Evolutionary conservation across 2,329 filamentous ascomycete genomes (phyloP), one percentile per base, ranked within the genome.

Genomic region (Claviceps digitariae): DNA sequence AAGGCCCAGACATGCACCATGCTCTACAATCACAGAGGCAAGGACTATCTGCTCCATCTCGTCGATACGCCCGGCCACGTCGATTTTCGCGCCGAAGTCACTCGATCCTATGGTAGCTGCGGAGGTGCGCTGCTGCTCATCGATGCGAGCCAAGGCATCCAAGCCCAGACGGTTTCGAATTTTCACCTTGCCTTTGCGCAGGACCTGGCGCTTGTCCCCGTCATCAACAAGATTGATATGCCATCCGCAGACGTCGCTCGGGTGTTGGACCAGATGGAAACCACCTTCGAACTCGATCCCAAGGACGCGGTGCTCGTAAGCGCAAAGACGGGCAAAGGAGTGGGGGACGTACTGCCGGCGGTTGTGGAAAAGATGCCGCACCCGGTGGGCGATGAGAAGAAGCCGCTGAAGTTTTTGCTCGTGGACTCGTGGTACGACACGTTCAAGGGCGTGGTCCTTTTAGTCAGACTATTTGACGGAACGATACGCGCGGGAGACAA

Each of bases 381-480:
- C 43, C 93, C 93, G 0, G 69, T 79, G 0, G 93, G 93, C 4
- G 83, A 93, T 60, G 71, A 76, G 52, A 75, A 70, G 17, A 86
- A 83, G 61, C 88, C 90, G 1, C 69, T 96, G 54, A 83, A 87
- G 55, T 78, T 97, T 70, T 74, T 98, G 48, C 81, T 98, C 15
- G 90, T 98, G 29, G 93, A 98, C 69, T 96, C 90, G 23, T 98
- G 93, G 93, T 98, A 98, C 66, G 90, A 95, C 64, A 90, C 85
- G 56, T 98, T 96, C 69, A 86, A 90, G 59, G 93, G 93, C 13
- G 93, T 98, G 38, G 86, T 97, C 52, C 77, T 96, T 51, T 76
- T 98, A 7, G 90, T 98, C 13, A 78, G 93, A 12, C 75, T 98
- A 20, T 98, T 98, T 62, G 90, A 97, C 58, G 93, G 93, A 12